phyloP scores from a whole-genome alignment of 163 green algal species.

The Trebouxiophyceae sp. region DNA sequence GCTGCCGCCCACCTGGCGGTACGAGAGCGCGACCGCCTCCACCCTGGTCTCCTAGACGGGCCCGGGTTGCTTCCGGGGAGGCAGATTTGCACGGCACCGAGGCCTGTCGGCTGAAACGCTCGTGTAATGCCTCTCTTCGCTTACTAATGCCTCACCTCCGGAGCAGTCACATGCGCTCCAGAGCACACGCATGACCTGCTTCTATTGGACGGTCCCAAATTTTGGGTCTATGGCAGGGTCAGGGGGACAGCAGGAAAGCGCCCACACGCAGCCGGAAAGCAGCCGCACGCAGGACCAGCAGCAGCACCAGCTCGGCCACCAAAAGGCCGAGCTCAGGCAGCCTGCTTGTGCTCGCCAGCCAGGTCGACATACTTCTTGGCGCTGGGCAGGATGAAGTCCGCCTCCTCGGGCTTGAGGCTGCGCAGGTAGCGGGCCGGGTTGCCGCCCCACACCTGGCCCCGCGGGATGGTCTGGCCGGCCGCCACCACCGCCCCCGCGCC shows the following conservation, averaged over 20 bases:
- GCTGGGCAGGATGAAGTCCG: conserved; percentile 66
- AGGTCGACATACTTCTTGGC: conserved; percentile 72
- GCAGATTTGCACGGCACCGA: too few relatives aligned
- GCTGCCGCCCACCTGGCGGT: conserved; percentile 97
- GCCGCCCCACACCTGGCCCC: conserved; percentile 83
- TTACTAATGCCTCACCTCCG: too few relatives aligned
- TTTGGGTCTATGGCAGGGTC: too few relatives aligned
- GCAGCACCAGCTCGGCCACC: too few relatives aligned
- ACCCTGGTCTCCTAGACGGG: conserved; percentile 64
- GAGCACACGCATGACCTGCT: too few relatives aligned
- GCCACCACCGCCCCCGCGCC: conserved; percentile 87
- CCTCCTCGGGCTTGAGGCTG: conserved; percentile 73
- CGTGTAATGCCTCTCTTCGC: too few relatives aligned
- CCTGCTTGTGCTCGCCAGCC: conserved; percentile 35
- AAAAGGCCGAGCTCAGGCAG: conserved; percentile 38
- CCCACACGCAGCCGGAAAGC: too few relatives aligned
- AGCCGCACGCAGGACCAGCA: too few relatives aligned
- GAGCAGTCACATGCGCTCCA: too few relatives aligned
- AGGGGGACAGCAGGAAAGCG: too few relatives aligned
- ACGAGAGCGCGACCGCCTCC: conserved; percentile 94
- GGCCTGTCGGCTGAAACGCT: too few relatives aligned
- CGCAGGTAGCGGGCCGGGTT: conserved; percentile 81
- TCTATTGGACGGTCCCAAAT: too few relatives aligned
- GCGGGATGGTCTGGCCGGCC: conserved; percentile 55
- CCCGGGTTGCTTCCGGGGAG: neutral